These are phyloP conservation scores for Talaromyces sp. DNA, from an alignment of 2,329 filamentous ascomycete genomes.

Conservation along the genomic window DNA sequence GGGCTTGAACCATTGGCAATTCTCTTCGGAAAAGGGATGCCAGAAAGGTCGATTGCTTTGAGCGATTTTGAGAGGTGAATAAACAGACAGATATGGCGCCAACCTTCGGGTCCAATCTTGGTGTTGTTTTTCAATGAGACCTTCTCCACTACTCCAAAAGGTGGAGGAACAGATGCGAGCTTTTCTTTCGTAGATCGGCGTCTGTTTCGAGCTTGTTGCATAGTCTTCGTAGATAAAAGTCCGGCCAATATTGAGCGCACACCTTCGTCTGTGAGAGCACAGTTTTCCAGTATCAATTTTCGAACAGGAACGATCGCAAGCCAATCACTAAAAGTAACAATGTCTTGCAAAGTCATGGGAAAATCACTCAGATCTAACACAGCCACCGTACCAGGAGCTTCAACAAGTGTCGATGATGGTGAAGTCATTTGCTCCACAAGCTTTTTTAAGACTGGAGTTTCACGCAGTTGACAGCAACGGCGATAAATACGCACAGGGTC, in stretches of 20 bases:
- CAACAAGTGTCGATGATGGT: constrained; percentile 61
- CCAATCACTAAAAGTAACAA: constrained; percentile 87
- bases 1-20: constrained; percentile 23
- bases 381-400: constrained; percentile 70
- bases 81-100: constrained; percentile 87
- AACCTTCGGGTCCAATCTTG: constrained; percentile 80
- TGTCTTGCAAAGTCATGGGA: constrained; percentile 75
- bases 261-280: constrained; percentile 80
- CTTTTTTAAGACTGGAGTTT: constrained; percentile 87
- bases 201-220: constrained; percentile 55
- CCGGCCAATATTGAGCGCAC: constrained; percentile 82
- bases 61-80: constrained; percentile 85
- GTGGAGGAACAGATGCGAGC: constrained; percentile 33
- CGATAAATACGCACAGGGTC: constrained; percentile 91
- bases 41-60: constrained; percentile 80
- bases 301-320: constrained; percentile 88
- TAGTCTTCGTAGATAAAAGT: constrained; percentile 72
- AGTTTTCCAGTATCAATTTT: constrained; percentile 81
- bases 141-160: constrained; percentile 72
- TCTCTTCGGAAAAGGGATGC: constrained; percentile 68
- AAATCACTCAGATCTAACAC: constrained; percentile 83
- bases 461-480: constrained; percentile 87
- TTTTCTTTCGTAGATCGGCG: constrained; percentile 38
- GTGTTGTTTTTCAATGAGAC: constrained; percentile 84
- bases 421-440: constrained; percentile 83